These are phyloP conservation scores for Paraconiothyrium brasiliense DNA, from an alignment of 2,329 filamentous ascomycete species.

Conservation along the genomic window DNA sequence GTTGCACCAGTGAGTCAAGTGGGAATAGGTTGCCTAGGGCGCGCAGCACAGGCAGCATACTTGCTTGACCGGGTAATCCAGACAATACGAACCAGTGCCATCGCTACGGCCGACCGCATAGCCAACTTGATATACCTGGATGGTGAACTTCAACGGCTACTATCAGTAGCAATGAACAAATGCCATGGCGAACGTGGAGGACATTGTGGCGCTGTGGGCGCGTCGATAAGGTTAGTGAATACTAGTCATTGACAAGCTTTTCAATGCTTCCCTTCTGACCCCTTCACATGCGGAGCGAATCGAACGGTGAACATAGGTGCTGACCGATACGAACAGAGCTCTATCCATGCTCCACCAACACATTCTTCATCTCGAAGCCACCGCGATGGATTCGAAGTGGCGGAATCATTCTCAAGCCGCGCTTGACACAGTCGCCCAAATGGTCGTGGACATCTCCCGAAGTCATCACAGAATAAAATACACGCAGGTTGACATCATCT, in stretches of 20 bases:
- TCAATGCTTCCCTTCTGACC: too few species aligned
- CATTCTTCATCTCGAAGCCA: conserved; percentile 9
- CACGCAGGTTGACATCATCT: conserved; percentile 7
- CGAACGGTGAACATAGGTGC: too few species aligned
- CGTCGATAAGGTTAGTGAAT: conserved; percentile 14
- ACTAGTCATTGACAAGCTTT: too few species aligned
- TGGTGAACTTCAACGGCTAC: conserved; percentile 11
- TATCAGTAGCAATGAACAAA: conserved; percentile 13
- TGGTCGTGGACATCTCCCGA: conserved; percentile 19
- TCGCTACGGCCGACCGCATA: neutral
- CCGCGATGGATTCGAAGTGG: conserved; percentile 1
- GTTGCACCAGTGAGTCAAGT: conserved; percentile 1
- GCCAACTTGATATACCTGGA: neutral
- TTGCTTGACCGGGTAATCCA: conserved; percentile 17
- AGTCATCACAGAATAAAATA: conserved; percentile 14
- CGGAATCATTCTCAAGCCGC: conserved; percentile 16
- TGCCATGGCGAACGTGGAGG: conserved; percentile 18
- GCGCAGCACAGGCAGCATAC: conserved; percentile 17
- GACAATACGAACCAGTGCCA: neutral
- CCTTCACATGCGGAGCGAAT: too few species aligned
- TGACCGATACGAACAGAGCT: neutral
- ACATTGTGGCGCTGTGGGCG: conserved; percentile 19
- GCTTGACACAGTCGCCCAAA: conserved; percentile 17
- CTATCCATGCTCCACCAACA: conserved; percentile 5
- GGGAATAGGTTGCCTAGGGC: conserved; percentile 17